Base-by-base conservation (phyloP, 2,329 filamentous ascomycete species). In the Penicillium oxalicum region DNA sequence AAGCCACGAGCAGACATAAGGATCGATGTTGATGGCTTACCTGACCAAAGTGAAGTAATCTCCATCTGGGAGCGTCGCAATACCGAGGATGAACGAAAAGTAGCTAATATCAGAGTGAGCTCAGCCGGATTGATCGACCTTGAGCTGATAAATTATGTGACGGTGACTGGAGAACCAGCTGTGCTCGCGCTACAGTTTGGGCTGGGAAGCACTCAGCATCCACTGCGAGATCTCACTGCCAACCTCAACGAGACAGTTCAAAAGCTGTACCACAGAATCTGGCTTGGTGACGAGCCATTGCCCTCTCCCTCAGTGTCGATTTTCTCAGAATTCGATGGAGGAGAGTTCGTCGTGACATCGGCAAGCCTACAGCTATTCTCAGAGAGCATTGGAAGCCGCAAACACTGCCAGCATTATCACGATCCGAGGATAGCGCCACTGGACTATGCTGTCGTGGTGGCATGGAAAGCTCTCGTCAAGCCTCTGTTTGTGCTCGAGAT, bases 221-320 rank as follows among this genome's bases (percentile, higher is more conserved):
- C 86, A 84, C 50, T 91, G 97, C 70, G 84, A 95, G 52, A 97
- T 96, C 90, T 80, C 37, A 39, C 37, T 25, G 9, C 90, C 24
- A 83, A 81, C 40, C 88, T 93, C 61, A 97, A 96, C 67, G 89
- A 95, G 65, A 85, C 88, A 53, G 95, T 96, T 77, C 96, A 96
- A 77, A 86, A 93, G 69, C 97, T 97, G 68, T 97, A 97, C 77
- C 96, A 91, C 82, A 83, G 83, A 59, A 84, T 93, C 54, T 97
- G 91, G 91, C 96, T 97, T 60, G 91, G 88, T 32, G 77, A 89
- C 45, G 88, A 94, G 58, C 70, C 76, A 27, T 77, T 91, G 40
- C 82, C 91, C 47, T 84, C 91, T 45, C 83, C 94, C 60, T 83
- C 86, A 18, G 37, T 24, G 9, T 39, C 18, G 37, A 39, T 24